These are phyloP conservation scores for Scolecobasidium constrictum DNA, from an alignment of 2,329 filamentous ascomycete species.

Conservation along the genomic window DNA sequence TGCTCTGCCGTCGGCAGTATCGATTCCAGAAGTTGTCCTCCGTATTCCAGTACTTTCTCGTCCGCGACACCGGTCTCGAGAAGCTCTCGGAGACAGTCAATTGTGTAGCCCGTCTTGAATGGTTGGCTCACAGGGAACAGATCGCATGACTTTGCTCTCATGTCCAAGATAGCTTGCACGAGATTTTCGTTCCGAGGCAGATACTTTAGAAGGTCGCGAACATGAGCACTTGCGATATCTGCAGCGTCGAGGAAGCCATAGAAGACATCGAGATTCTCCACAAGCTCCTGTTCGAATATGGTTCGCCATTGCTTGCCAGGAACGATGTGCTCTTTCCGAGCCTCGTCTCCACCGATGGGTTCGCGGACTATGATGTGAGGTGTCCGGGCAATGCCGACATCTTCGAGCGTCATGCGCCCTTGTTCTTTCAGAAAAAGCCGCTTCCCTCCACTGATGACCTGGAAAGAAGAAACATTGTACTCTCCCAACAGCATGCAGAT, in stretches of 20 bases:
- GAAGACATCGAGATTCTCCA: constrained; percentile 72
- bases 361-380: constrained; percentile 55
- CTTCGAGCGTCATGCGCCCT: constrained; percentile 49
- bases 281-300: constrained; percentile 62
- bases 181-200: constrained; percentile 6
- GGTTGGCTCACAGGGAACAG: constrained; percentile 7
- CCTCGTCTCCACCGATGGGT: constrained; percentile 18
- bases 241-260: constrained; percentile 71
- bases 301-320: constrained; percentile 1
- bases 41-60: constrained; percentile 17
- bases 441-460: constrained; percentile 58
- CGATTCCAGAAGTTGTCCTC: constrained; percentile 15
- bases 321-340: neutral
- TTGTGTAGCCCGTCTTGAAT: constrained; percentile 8
- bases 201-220: constrained; percentile 11
- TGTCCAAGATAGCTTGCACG: neutral
- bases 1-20: neutral
- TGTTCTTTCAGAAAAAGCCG: constrained; percentile 51
- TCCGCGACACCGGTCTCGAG: constrained; percentile 30
- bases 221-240: constrained; percentile 32
- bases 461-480: constrained; percentile 68
- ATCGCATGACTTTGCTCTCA: neutral
- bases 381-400: constrained; percentile 50
- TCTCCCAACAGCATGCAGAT: constrained; percentile 41
- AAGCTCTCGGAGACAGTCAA: constrained; percentile 55